These are phyloP conservation scores for Stagonosporopsis tanaceti DNA, from an alignment of 2,329 filamentous ascomycete genomes.

Conservation along the genomic window DNA sequence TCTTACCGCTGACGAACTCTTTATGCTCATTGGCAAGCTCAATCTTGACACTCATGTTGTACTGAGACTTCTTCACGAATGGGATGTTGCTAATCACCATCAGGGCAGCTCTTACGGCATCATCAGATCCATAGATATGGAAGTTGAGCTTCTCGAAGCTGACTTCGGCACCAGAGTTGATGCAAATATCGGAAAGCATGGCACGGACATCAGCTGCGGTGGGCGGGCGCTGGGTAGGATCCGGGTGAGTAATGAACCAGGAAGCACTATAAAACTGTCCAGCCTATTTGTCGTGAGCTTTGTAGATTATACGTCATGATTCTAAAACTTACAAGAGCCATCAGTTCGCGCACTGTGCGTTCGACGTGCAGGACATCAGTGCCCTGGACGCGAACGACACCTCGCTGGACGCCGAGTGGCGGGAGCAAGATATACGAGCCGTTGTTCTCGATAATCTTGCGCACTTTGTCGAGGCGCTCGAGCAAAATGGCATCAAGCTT, in stretches of 20 bases:
- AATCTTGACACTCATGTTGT: slow-evolving; percentile 96
- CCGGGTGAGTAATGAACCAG: slow-evolving; percentile 89
- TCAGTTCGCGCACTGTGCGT: slow-evolving; percentile 92
- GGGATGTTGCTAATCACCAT: slow-evolving; percentile 91
- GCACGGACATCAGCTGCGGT: slow-evolving; percentile 76
- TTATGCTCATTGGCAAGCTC: slow-evolving; percentile 99
- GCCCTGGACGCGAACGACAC: slow-evolving; percentile 87
- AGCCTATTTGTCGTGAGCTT: slow-evolving; percentile 63
- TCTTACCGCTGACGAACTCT: slow-evolving; percentile 98
- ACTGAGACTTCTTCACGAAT: slow-evolving; percentile 85
- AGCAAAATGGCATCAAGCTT: slow-evolving; percentile 96
- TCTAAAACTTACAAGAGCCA: slow-evolving; percentile 76
- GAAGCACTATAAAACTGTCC: slow-evolving; percentile 97
- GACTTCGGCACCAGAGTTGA: slow-evolving; percentile 93
- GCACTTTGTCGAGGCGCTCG: slow-evolving; percentile 91
- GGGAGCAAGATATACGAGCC: slow-evolving; percentile 95
- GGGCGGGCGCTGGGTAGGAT: slow-evolving; percentile 68
- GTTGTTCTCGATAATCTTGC: slow-evolving; percentile 96
- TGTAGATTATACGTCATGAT: background rate
- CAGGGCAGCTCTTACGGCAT: slow-evolving; percentile 94
- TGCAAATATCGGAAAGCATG: slow-evolving; percentile 96
- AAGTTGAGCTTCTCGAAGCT: slow-evolving; percentile 95
- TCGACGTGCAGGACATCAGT: slow-evolving; percentile 94
- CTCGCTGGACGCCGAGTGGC: slow-evolving; percentile 82
- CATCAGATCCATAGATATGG: slow-evolving; percentile 92